Evolutionary conservation across 2,329 filamentous ascomycete species (phyloP).

Genomic region (Arthrobotrys iridis): DNA sequence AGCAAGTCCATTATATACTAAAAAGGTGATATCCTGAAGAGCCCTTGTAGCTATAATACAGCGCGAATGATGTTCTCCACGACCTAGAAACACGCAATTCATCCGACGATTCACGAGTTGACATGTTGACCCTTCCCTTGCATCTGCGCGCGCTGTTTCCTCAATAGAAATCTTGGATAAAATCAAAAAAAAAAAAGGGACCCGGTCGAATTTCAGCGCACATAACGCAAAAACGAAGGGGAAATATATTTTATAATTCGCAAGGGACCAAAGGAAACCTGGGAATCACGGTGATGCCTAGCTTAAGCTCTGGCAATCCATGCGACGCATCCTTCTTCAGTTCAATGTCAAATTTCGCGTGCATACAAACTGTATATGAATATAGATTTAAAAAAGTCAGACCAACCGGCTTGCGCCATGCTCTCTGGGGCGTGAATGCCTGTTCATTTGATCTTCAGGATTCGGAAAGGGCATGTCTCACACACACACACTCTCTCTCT

Average conservation of each 20-base stretch:
- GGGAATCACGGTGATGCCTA: constrained; percentile 9
- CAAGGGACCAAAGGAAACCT: background rate
- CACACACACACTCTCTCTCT: too few relatives aligned
- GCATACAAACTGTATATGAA: background rate
- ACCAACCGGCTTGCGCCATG: background rate
- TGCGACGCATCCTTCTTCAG: constrained; percentile 1
- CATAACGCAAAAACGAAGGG: background rate
- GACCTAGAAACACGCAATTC: constrained; percentile 14
- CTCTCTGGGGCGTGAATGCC: constrained; percentile 1
- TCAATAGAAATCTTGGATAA: constrained; percentile 6
- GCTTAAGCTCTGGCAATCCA: constrained; percentile 1
- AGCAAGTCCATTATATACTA: background rate
- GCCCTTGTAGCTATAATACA: too few relatives aligned
- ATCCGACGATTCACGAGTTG: background rate
- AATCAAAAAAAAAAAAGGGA: too few relatives aligned
- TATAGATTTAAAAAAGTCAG: background rate
- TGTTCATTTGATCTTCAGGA: constrained; percentile 3
- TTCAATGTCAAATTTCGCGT: background rate
- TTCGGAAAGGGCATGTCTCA: too few relatives aligned
- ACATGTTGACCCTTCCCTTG: constrained; percentile 8
- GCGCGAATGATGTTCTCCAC: background rate
- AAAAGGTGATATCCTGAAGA: constrained; percentile 2
- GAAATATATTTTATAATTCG: constrained; percentile 9
- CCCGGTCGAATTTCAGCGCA: constrained; percentile 1
- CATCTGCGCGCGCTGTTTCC: background rate